phyloP scores from a whole-genome alignment of 139 green algal species.

The Zygnema circumcarinatum region DNA sequence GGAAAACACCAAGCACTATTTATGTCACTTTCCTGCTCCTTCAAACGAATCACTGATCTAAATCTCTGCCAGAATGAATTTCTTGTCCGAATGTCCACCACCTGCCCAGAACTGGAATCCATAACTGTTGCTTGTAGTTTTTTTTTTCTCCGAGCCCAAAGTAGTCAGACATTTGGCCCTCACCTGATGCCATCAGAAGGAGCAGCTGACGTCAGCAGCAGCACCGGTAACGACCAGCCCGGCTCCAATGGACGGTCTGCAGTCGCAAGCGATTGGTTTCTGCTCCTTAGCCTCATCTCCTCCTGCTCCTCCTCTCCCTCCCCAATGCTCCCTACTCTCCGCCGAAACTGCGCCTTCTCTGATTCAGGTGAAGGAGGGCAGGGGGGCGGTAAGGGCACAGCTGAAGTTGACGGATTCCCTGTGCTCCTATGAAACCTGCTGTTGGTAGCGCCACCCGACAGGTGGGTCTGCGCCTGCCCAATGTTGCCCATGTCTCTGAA shows the following conservation, averaged over 20 bases:
- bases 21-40: too few relatives aligned
- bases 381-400: too few relatives aligned
- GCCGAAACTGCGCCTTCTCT: background rate
- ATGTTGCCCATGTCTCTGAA: constrained; percentile 1
- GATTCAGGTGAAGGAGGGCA: background rate
- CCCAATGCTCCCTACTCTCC: background rate
- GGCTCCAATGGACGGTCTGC: background rate
- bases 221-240: background rate
- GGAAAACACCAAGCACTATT: too few relatives aligned
- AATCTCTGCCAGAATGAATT: too few relatives aligned
- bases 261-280: background rate
- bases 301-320: background rate
- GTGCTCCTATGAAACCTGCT: background rate
- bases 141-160: too few relatives aligned
- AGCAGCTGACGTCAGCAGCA: background rate
- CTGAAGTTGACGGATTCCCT: background rate
- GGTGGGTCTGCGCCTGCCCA: background rate
- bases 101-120: too few relatives aligned
- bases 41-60: too few relatives aligned
- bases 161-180: too few relatives aligned
- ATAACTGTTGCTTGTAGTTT: too few relatives aligned
- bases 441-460: background rate
- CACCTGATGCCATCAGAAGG: background rate
- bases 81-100: too few relatives aligned
- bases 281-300: background rate